Evolutionary conservation across 768 basidiomycete genomes (phyloP).

Genomic region (Pisolithus microcarpus): DNA sequence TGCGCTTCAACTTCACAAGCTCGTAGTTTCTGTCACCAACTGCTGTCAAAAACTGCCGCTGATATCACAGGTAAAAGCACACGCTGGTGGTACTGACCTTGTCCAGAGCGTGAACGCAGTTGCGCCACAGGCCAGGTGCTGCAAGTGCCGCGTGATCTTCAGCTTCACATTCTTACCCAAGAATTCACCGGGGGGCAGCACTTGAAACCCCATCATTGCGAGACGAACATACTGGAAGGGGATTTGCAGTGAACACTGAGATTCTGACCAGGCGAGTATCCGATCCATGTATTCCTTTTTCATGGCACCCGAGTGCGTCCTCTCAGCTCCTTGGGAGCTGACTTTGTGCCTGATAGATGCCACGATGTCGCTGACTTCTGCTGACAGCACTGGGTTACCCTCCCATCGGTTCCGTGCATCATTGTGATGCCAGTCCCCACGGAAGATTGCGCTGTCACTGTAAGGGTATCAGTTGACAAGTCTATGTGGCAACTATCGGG

Average conservation of each 20-base stretch:
- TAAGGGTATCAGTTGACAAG: neutral
- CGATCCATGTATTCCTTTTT: no score
- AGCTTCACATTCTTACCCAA: no score
- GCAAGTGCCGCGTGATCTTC: neutral
- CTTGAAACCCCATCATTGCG: no score
- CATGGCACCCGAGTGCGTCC: no score
- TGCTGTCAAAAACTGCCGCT: no score
- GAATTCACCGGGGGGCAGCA: no score
- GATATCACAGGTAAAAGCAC: neutral
- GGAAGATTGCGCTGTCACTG: constrained; percentile 19
- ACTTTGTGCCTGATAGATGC: constrained; percentile 19
- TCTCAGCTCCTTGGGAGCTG: neutral
- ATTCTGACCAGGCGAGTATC: no score
- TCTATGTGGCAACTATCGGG: no score
- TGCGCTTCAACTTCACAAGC: constrained; percentile 16
- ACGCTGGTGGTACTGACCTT: neutral
- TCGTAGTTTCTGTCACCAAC: constrained; percentile 24
- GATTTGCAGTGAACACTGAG: no score
- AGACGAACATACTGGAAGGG: no score
- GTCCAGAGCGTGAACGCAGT: neutral
- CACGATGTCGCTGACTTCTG: constrained; percentile 16
- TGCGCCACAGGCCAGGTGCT: neutral
- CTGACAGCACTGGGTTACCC: constrained; percentile 25
- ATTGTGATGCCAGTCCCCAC: constrained; percentile 21
- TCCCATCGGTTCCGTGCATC: constrained; percentile 14